phyloP scores from a whole-genome alignment of 2,329 filamentous ascomycete species.

The Colletotrichum chlorophyti region DNA sequence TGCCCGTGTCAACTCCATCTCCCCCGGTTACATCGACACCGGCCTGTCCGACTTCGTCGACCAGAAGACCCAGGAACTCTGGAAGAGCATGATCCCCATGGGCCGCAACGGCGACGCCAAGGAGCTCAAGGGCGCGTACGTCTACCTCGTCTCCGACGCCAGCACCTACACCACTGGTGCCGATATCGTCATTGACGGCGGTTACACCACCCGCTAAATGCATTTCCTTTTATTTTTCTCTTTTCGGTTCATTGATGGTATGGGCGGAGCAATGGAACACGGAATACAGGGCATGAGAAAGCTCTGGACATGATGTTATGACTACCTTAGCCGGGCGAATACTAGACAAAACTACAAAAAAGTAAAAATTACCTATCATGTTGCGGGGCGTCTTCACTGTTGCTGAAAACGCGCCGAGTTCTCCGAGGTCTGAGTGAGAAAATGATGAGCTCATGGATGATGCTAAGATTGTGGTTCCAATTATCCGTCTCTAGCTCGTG shows the following conservation, averaged over 20 bases:
- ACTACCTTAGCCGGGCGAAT: constrained; percentile 4
- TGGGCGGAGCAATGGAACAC: constrained; percentile 8
- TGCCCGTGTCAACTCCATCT: constrained; percentile 70
- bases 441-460: too few relatives aligned
- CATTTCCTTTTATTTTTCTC: background rate
- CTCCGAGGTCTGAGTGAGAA: too few relatives aligned
- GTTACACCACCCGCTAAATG: constrained; percentile 60
- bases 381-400: too few relatives aligned
- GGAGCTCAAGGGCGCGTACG: constrained; percentile 79
- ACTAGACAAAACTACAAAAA: constrained; percentile 4
- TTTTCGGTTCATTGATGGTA: background rate
- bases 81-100: constrained; percentile 79
- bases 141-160: constrained; percentile 79
- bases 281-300: background rate
- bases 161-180: constrained; percentile 77
- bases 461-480: too few relatives aligned
- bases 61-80: constrained; percentile 71
- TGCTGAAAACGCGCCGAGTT: too few relatives aligned
- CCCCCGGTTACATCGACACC: constrained; percentile 73
- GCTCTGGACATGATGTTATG: constrained; percentile 23
- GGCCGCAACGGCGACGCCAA: constrained; percentile 70
- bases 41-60: constrained; percentile 73
- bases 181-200: constrained; percentile 76
- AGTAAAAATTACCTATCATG: too few relatives aligned
- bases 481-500: too few relatives aligned